Evolutionary conservation across 345 rosid species (phyloP).

Genomic region (Eucalyptus sp.): DNA sequence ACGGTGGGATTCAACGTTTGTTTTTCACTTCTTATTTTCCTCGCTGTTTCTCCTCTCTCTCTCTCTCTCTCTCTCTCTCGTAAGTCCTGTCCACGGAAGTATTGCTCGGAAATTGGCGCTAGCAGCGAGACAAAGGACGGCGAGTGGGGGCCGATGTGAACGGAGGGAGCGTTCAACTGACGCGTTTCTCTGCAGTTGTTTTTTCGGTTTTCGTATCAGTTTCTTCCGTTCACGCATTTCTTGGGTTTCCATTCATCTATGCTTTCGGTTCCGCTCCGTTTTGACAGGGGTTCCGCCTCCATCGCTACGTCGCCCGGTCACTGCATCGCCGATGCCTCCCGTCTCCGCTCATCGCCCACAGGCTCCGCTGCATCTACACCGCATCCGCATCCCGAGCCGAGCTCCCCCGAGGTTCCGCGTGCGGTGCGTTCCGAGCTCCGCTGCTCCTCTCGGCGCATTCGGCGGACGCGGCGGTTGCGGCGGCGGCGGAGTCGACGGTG

Average conservation of each 20-base stretch:
- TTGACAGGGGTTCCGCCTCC: too few relatives aligned
- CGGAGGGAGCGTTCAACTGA: not conserved
- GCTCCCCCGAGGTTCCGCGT: not conserved
- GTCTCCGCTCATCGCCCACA: not conserved
- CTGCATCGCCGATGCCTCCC: not conserved
- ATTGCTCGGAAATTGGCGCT: not conserved
- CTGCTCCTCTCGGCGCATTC: too few relatives aligned
- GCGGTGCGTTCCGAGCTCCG: too few relatives aligned
- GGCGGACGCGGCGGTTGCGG: too few relatives aligned
- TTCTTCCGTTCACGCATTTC: not conserved
- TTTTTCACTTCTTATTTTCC: not conserved
- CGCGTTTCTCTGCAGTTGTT: not conserved
- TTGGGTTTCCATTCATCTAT: not conserved
- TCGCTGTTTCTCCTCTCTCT: not conserved
- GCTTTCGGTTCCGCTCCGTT: not conserved
- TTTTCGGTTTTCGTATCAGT: not conserved
- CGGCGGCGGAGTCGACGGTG: slow-evolving; percentile 35
- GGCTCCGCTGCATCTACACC: too few relatives aligned
- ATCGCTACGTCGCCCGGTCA: too few relatives aligned
- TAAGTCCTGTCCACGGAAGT: rapidly evolving
- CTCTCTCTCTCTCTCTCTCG: not conserved
- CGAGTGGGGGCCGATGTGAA: not conserved
- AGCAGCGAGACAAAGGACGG: not conserved
- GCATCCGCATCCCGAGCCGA: too few relatives aligned
- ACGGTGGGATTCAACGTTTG: not conserved